These are phyloP conservation scores for Fusarium agapanthi DNA, from an alignment of 2,329 filamentous ascomycete genomes.

Conservation along the genomic window DNA sequence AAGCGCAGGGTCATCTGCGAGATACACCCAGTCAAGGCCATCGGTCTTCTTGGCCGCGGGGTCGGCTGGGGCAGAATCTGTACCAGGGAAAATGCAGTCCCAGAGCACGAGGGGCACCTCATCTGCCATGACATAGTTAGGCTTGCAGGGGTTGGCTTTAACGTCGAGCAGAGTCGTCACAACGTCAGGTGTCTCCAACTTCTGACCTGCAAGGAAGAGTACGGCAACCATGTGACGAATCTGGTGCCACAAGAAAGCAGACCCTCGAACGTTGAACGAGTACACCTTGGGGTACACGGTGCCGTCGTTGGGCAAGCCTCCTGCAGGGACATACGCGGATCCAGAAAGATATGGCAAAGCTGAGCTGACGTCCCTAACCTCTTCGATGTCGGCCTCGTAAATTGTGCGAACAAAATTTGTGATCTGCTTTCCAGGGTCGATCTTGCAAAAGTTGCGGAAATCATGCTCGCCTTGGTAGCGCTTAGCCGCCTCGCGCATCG, in stretches of 20 bases:
- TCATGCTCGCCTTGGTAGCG: constrained; percentile 86
- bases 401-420: constrained; percentile 83
- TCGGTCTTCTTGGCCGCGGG: constrained; percentile 54
- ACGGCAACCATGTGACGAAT: constrained; percentile 93
- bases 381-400: constrained; percentile 80
- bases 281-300: constrained; percentile 72
- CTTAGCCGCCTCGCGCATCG: constrained; percentile 85
- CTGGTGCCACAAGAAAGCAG: constrained; percentile 97
- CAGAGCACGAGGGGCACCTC: constrained; percentile 92
- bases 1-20: constrained; percentile 69
- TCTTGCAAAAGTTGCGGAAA: constrained; percentile 96
- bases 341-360: constrained; percentile 64
- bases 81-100: constrained; percentile 87
- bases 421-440: constrained; percentile 90
- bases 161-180: constrained; percentile 80
- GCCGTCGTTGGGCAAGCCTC: neutral
- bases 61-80: constrained; percentile 46
- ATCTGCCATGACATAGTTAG: constrained; percentile 88
- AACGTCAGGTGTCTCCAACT: constrained; percentile 79
- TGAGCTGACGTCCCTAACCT: constrained; percentile 64
- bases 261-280: constrained; percentile 87
- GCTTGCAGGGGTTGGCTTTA: constrained; percentile 74
- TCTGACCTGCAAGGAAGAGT: constrained; percentile 91
- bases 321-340: constrained; percentile 47
- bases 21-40: constrained; percentile 79